Percentiles rank a stretch among this genome's conserved stretches.
Conservation (phyloP, 257 asterid genomes). For the Nicotiana knightiana region DNA sequence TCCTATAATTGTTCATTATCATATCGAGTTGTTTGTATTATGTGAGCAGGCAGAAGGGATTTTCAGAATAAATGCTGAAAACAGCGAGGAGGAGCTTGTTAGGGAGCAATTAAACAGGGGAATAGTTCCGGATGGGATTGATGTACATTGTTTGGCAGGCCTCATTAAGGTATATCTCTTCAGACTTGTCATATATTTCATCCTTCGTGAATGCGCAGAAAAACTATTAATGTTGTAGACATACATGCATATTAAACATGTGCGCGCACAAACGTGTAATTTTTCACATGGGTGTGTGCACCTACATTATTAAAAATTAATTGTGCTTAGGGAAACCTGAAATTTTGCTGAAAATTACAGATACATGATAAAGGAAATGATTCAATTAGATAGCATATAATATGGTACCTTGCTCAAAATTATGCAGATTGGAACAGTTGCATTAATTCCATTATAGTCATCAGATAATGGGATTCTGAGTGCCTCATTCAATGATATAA, state of each 20-base stretch:
- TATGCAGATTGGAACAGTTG: not conserved
- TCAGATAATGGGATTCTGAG: too few relatives aligned
- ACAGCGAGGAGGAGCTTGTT: constrained; percentile 94
- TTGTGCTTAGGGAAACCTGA: not conserved
- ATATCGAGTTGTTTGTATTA: constrained; percentile 10
- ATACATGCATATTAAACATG: not conserved
- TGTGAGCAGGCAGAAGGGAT: constrained; percentile 87
- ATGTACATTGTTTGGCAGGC: constrained; percentile 96
- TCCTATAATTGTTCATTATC: not conserved
- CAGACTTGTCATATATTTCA: not conserved
- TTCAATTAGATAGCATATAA: not conserved
- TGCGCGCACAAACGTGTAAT: not conserved
- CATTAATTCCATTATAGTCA: not conserved
- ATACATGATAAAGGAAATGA: not conserved
- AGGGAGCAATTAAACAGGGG: constrained; percentile 90
- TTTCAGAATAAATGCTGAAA: constrained; percentile 91
- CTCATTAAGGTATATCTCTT: constrained; percentile 62
- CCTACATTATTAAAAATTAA: not conserved
- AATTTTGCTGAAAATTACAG: not conserved
- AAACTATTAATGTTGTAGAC: not conserved
- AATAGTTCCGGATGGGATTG: constrained; percentile 76
- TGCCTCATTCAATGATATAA: too few relatives aligned
- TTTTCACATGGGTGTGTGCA: not conserved
- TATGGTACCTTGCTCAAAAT: not conserved
- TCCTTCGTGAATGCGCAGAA: not conserved